phyloP scores from a whole-genome alignment of 495 filamentous ascomycete species.

The Cryomyces minteri region DNA sequence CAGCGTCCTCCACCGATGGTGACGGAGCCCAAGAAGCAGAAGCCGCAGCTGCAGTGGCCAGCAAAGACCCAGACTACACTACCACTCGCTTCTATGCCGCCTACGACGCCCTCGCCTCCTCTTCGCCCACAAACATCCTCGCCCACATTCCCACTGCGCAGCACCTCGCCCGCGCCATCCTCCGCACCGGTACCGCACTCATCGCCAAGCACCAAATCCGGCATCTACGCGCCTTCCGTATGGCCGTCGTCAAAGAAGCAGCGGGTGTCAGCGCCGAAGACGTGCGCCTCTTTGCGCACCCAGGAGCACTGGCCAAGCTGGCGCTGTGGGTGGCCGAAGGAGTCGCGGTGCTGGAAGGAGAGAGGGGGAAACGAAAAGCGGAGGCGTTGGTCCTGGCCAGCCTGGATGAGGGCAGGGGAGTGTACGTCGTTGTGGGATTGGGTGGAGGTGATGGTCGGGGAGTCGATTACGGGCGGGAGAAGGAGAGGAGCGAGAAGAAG shows the following conservation, averaged over 20 bases:
- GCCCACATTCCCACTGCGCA: slow-evolving; percentile 66
- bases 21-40: slow-evolving; percentile 7
- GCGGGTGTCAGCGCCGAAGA: slow-evolving; percentile 31
- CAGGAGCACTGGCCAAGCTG: slow-evolving; percentile 79
- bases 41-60: background rate
- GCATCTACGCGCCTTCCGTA: slow-evolving; percentile 77
- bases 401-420: slow-evolving; percentile 69
- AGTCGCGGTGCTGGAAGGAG: slow-evolving; percentile 70
- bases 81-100: slow-evolving; percentile 70
- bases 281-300: slow-evolving; percentile 72
- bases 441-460: slow-evolving; percentile 57
- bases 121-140: slow-evolving; percentile 32
- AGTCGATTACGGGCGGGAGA: slow-evolving; percentile 42
- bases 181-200: slow-evolving; percentile 77
- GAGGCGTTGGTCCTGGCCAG: slow-evolving; percentile 80
- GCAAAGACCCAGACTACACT: slow-evolving; percentile 44
- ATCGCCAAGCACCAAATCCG: slow-evolving; percentile 88
- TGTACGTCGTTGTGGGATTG: slow-evolving; percentile 79
- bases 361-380: slow-evolving; percentile 40
- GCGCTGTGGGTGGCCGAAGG: slow-evolving; percentile 91
- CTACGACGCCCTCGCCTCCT: slow-evolving; percentile 57
- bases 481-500: slow-evolving; percentile 35
- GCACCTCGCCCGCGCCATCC: slow-evolving; percentile 77
- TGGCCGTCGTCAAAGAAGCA: slow-evolving; percentile 89
- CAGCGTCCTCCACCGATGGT: slow-evolving; percentile 18